phyloP scores from a whole-genome alignment of 441 rosid species.

The Macaranga tanarius region DNA sequence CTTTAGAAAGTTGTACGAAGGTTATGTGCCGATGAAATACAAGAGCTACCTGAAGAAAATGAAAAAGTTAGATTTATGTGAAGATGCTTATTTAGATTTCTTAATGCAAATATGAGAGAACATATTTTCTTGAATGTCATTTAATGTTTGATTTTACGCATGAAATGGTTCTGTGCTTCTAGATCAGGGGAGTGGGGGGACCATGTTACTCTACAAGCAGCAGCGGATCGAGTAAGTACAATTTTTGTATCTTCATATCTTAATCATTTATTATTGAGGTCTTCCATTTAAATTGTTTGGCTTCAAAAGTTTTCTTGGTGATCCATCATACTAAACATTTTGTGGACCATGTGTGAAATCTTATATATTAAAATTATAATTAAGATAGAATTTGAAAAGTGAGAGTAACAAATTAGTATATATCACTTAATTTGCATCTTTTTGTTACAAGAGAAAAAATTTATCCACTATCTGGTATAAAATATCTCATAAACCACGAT shows the following conservation, averaged over 20 bases:
- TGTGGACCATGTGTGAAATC: too few species aligned
- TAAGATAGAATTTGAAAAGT: too few species aligned
- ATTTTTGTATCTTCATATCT: neutral
- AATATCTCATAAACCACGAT: too few species aligned
- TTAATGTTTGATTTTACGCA: slow-evolving; percentile 28
- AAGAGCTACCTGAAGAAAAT: slow-evolving; percentile 71
- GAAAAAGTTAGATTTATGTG: slow-evolving; percentile 69
- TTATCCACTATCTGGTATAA: too few species aligned
- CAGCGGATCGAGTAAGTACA: slow-evolving; percentile 79
- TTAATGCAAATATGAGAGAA: slow-evolving; percentile 21
- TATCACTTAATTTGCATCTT: too few species aligned
- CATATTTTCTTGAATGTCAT: slow-evolving; percentile 7
- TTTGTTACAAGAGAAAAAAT: too few species aligned
- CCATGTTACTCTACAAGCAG: slow-evolving; percentile 91
- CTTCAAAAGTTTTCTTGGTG: too few species aligned
- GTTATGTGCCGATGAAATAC: slow-evolving; percentile 87
- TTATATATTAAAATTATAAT: too few species aligned
- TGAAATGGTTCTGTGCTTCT: slow-evolving; percentile 23
- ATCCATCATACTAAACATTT: too few species aligned
- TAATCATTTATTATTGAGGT: neutral
- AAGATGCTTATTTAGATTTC: slow-evolving; percentile 28
- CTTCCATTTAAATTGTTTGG: neutral
- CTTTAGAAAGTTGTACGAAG: slow-evolving; percentile 68
- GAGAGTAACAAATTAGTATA: too few species aligned
- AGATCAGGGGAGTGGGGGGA: slow-evolving; percentile 96